These are phyloP conservation scores for Naganishia friedmannii DNA, from an alignment of 768 basidiomycete genomes.

Conservation along the genomic window DNA sequence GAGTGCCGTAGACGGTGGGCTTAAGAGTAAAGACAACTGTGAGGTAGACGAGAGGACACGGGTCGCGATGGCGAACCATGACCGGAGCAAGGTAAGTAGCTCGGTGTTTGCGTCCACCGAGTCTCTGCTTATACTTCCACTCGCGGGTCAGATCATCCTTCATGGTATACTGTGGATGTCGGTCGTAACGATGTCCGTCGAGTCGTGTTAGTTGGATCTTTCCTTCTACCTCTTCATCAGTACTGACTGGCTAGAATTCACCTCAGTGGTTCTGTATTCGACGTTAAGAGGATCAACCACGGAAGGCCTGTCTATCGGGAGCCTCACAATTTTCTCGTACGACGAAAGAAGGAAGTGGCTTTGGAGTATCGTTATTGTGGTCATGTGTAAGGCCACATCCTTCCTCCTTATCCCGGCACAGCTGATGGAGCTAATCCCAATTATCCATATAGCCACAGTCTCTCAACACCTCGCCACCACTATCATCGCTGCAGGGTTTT, in stretches of 20 bases:
- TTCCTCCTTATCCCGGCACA: no score
- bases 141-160: conserved; percentile 11
- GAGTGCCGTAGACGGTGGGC: neutral
- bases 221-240: neutral
- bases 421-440: no score
- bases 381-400: neutral
- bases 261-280: conserved; percentile 6
- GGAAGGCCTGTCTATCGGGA: no score
- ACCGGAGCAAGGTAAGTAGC: neutral
- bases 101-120: neutral
- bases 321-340: neutral
- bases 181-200: conserved; percentile 17
- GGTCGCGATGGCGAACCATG: neutral
- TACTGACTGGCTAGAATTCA: neutral
- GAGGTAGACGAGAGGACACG: neutral
- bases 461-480: conserved; percentile 23
- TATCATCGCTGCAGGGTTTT: conserved; percentile 8
- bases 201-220: conserved; percentile 23
- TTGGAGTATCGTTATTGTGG: neutral
- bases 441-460: conserved; percentile 9
- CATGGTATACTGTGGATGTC: neutral
- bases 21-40: neutral
- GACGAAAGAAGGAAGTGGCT: neutral
- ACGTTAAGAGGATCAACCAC: neutral
- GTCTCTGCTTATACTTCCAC: neutral